Percentiles rank a stretch among this genome's conserved stretches.
Conservation (phyloP, 805 yeast species). For the Grigorovia transvaalensis region DNA sequence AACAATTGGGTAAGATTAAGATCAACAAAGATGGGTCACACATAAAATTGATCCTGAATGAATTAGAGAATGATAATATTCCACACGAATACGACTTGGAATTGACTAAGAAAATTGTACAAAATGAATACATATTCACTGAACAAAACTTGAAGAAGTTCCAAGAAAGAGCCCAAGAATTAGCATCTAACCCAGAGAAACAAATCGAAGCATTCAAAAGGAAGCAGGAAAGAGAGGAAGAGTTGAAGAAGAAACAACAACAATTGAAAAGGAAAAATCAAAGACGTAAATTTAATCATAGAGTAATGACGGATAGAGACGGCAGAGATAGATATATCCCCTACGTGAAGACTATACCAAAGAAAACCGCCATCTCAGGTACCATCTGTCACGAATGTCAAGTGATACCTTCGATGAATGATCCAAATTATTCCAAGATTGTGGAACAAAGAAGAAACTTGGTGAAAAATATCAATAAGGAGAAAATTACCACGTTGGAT, state of each 20-base stretch:
- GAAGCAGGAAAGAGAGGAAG: slow-evolving; percentile 28
- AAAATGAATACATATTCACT: slow-evolving; percentile 77
- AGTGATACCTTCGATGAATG: slow-evolving; percentile 66
- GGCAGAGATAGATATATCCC: slow-evolving; percentile 51
- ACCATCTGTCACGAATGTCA: slow-evolving; percentile 89
- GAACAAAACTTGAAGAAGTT: slow-evolving; percentile 69
- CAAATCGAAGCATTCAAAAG: slow-evolving; percentile 28
- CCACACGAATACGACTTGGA: slow-evolving; percentile 81
- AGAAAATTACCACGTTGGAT: slow-evolving; percentile 57
- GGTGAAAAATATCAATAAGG: slow-evolving; percentile 40
- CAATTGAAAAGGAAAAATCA: slow-evolving; percentile 31
- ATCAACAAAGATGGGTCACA: slow-evolving; percentile 44
- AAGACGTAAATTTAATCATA: slow-evolving; percentile 24
- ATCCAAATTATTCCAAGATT: slow-evolving; percentile 58
- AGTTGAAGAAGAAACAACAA: slow-evolving; percentile 30
- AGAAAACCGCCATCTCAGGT: slow-evolving; percentile 76
- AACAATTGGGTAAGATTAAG: slow-evolving; percentile 69
- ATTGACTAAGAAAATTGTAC: slow-evolving; percentile 67
- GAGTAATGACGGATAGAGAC: slow-evolving; percentile 31
- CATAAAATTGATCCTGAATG: slow-evolving; percentile 50
- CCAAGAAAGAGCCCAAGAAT: slow-evolving; percentile 29
- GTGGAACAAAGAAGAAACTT: slow-evolving; percentile 45
- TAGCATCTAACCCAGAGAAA: slow-evolving; percentile 30
- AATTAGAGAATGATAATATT: slow-evolving; percentile 40
- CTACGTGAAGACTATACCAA: slow-evolving; percentile 79